Evolutionary conservation across 306 rosid genomes (phyloP).

Genomic region (Prunus padus): DNA sequence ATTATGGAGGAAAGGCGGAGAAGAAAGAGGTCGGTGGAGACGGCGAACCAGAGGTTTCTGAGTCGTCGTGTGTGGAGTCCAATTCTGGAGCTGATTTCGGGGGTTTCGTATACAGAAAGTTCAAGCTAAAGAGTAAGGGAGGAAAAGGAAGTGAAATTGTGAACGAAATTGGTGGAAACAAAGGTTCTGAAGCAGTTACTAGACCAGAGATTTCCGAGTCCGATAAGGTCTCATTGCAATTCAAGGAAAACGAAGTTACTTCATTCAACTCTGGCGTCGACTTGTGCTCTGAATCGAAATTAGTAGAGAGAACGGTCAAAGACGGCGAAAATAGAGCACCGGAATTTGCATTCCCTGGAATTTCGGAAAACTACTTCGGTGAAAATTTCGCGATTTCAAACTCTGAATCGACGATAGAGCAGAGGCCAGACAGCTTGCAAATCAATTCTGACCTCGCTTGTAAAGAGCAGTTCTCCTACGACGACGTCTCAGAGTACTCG

Average conservation of each 20-base stretch:
- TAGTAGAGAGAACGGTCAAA: conserved; percentile 26
- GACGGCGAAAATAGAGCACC: conserved; percentile 43
- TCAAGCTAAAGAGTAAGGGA: conserved; percentile 42
- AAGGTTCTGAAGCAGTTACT: conserved; percentile 41
- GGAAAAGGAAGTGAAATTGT: conserved; percentile 26
- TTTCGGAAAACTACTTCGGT: conserved; percentile 29
- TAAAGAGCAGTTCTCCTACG: conserved; percentile 56
- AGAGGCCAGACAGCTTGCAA: conserved; percentile 35
- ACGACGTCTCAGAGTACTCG: conserved; percentile 43
- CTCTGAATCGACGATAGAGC: conserved; percentile 51
- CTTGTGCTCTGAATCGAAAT: conserved; percentile 30
- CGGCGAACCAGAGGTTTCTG: conserved; percentile 54
- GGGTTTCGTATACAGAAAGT: conserved; percentile 22
- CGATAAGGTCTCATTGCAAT: conserved; percentile 27
- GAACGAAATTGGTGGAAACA: conserved; percentile 30
- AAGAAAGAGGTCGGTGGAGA: conserved; percentile 17
- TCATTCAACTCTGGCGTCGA: conserved; percentile 39
- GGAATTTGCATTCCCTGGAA: conserved; percentile 41
- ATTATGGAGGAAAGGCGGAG: conserved; percentile 21
- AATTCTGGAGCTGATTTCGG: conserved; percentile 43
- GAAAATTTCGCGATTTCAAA: conserved; percentile 33
- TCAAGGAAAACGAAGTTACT: conserved; percentile 36
- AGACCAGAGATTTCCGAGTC: conserved; percentile 49
- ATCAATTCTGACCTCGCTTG: conserved; percentile 67
- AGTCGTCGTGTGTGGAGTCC: conserved; percentile 85